Conservation (phyloP, 371 early-diverging fungal genomes). For the Syncephalastrum contaminatum region DNA sequence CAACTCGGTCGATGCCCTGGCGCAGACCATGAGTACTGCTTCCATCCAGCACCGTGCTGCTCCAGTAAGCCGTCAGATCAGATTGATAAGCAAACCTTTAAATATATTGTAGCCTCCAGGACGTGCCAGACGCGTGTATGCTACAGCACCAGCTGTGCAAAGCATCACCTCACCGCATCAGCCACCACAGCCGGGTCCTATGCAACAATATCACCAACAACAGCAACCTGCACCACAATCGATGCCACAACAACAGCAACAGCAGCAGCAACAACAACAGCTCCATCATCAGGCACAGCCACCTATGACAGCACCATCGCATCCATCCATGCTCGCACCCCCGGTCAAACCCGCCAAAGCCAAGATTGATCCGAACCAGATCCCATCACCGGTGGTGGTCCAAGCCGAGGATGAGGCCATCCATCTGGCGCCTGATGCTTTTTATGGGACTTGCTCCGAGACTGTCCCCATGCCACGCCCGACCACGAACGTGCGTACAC, state of each 20-base stretch:
- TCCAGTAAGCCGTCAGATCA: background rate
- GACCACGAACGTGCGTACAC: conserved; percentile 70
- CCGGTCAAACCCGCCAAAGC: conserved; percentile 30
- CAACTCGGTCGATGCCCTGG: no score
- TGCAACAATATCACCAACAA: conserved; percentile 11
- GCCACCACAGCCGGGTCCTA: conserved; percentile 1
- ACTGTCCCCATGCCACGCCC: conserved; percentile 73
- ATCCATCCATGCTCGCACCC: no score
- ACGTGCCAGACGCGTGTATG: conserved; percentile 34
- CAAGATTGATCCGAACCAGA: conserved; percentile 90
- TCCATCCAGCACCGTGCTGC: background rate
- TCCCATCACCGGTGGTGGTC: conserved; percentile 87
- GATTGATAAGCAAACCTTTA: no score
- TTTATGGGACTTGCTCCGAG: conserved; percentile 70
- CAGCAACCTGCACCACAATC: conserved; percentile 14
- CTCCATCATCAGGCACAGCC: conserved; percentile 1
- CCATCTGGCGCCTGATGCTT: conserved; percentile 49
- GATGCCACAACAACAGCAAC: conserved; percentile 12
- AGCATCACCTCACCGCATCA: background rate
- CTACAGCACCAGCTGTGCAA: conserved; percentile 14
- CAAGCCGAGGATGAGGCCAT: conserved; percentile 75
- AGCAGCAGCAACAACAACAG: conserved; percentile 12
- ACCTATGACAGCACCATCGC: no score
- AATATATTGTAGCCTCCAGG: conserved; percentile 7
- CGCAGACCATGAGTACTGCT: no score